Evolutionary conservation across 768 basidiomycete species (phyloP).

Genomic region (Ramaria rubella): DNA sequence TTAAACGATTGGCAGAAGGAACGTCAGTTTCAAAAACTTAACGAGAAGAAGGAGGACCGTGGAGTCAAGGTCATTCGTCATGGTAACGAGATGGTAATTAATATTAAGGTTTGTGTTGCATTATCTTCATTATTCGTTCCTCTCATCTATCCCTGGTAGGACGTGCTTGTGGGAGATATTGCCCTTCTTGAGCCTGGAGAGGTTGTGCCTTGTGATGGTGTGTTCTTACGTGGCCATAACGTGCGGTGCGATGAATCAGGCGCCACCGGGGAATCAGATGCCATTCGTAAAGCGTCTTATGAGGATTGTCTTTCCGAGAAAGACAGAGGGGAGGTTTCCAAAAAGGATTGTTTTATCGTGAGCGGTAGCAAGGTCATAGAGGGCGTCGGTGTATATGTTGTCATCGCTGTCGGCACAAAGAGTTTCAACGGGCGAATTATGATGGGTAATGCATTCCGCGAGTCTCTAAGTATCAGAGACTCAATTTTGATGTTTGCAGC

Average conservation of each 20-base stretch:
- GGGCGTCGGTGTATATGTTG: slow-evolving; percentile 88
- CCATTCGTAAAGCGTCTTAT: slow-evolving; percentile 82
- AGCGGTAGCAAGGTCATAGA: slow-evolving; percentile 91
- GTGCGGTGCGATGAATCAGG: slow-evolving; percentile 95
- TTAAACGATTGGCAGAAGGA: slow-evolving; percentile 99
- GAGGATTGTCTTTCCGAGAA: slow-evolving; percentile 52
- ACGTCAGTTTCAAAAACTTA: slow-evolving; percentile 85
- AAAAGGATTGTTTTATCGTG: slow-evolving; percentile 88
- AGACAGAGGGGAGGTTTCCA: slow-evolving; percentile 30
- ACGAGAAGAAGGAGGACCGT: slow-evolving; percentile 94
- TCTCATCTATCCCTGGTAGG: slow-evolving; percentile 37
- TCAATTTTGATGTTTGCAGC: slow-evolving; percentile 37
- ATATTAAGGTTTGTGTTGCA: slow-evolving; percentile 58
- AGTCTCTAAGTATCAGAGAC: not conserved
- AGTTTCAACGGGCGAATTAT: slow-evolving; percentile 96
- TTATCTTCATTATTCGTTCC: slow-evolving; percentile 15
- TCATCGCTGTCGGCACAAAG: slow-evolving; percentile 86
- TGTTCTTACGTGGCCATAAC: slow-evolving; percentile 89
- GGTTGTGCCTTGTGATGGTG: slow-evolving; percentile 91
- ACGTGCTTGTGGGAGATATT: slow-evolving; percentile 92
- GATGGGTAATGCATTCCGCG: slow-evolving; percentile 62
- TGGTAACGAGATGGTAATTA: slow-evolving; percentile 63
- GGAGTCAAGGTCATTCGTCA: slow-evolving; percentile 77
- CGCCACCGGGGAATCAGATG: slow-evolving; percentile 94
- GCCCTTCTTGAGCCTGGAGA: slow-evolving; percentile 92